Evolutionary conservation across 495 filamentous ascomycete genomes (phyloP), one percentile per base, ranked within the genome.

Genomic region (Penicillium soppii): DNA sequence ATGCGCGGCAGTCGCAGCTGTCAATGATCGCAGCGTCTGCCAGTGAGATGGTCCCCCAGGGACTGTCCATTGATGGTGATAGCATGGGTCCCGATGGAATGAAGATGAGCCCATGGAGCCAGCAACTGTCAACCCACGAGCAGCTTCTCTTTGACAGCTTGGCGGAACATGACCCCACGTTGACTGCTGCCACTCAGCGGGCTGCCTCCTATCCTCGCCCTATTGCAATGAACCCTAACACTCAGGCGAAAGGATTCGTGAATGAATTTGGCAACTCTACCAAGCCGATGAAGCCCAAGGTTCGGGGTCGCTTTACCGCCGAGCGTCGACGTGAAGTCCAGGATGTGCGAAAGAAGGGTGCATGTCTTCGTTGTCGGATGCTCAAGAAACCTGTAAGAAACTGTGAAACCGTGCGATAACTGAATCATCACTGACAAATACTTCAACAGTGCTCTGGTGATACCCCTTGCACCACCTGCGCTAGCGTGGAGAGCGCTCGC

Each of bases 341-440:
- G 58, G 84, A 86, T 58, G 83, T 94, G 23, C 80, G 90, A 21
- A 89, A 90, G 59, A 77, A 82, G 21, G 90, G 90, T 17, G 90
- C 90, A 12, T 95, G 90, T 58, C 89, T 92, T 46, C 82, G 90
- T 38, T 95, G 90, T 69, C 81, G 88, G 3, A 91, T 95, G 73
- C 72, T 95, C 9, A 87, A 90, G 61, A 95, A 95, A 69, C 86
- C 87, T 1, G 77, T 80, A 75, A 42, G 73, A 22, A 41, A 35
- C 43, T 33, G 1, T 20, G 8, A 13, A 22, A 5, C 27, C 7
- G 8, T 20, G 17, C 15, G n/a, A 29, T 43, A 7, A 43, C 13
- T 6, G 35, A 25, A 29, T n/a, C 1, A 7, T 38, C 36, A 52
- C 59, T 63, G 50, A 65, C 30, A 13, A 15, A 27, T n/a, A n/a